Evolutionary conservation across 768 basidiomycete species (phyloP), one percentile per base, ranked within the genome.

Genomic region (Filobasidium floriforme): DNA sequence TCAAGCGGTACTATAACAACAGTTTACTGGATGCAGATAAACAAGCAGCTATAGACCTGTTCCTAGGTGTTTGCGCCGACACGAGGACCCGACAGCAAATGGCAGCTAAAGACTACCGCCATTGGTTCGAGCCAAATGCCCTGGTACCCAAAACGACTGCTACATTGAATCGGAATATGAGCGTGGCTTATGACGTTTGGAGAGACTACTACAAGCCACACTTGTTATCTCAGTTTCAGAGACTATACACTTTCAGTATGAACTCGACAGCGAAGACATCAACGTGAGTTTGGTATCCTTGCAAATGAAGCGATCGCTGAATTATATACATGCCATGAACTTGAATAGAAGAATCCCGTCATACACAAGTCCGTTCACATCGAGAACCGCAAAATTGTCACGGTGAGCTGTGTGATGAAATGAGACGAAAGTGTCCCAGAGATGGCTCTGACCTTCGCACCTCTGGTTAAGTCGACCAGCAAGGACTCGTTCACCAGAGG

Each of bases 11-110:
- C 75, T 98, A 97, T 76, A 88, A 92, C 10, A 99, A 99, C 73
- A 91, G 90, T 7, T 81, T 98, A 54, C 83, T 94, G 2, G 94
- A 99, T 74, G 91, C 90, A 7, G 96, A 97, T 80, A 98, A 97
- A 77, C 96, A 99, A 79, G 84, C 88, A 10, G 93, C 94, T 7
- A 99, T 97, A 76, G 92, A 99, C 78, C 84, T 97, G n/a, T 98
- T 98, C 78, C 46, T 52, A 82, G 85, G 63, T 63, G 64, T 28
- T 9, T 9, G 32, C 32, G 3, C 81, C 83, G 46, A 49, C 46
- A 49, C 22, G 46, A 37, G 32, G 9, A 37, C 3, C 32, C 32
- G 32, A 59, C 83, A 82, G 41, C 41, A 60, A 11, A 37, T 37
- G 32, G 32, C 32, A 37, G 32, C 32, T 37, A 37, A 9, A 37